Conservation (phyloP, 2,329 filamentous ascomycete genomes). For the Helminthosporium solani region DNA sequence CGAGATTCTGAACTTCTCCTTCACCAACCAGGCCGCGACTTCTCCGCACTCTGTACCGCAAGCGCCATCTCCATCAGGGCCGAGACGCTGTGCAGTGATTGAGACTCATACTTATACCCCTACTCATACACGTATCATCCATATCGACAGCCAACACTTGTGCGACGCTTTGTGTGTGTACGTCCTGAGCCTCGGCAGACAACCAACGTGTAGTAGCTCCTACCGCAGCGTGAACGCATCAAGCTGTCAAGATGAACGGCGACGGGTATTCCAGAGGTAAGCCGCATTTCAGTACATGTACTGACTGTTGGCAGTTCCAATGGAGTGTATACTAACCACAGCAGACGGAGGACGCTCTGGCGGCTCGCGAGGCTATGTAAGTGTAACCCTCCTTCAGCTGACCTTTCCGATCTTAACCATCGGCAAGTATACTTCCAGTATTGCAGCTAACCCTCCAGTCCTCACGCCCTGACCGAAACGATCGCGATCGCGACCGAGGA, state of each 20-base stretch:
- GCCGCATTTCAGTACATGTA: constrained; percentile 38
- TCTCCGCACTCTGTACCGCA: constrained; percentile 5
- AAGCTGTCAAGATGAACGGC: constrained; percentile 69
- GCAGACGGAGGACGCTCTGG: constrained; percentile 41
- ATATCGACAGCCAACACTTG: no score
- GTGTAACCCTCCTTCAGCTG: constrained; percentile 18
- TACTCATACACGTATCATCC: background rate
- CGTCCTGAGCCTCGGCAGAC: no score
- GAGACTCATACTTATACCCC: no score
- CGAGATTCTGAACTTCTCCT: constrained; percentile 15
- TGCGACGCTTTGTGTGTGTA: background rate
- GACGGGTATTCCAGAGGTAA: constrained; percentile 79
- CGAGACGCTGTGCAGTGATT: background rate
- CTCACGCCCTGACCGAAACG: constrained; percentile 31
- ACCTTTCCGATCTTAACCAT: background rate
- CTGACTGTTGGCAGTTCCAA: constrained; percentile 39
- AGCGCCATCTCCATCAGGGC: constrained; percentile 15
- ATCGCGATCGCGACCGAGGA: constrained; percentile 42
- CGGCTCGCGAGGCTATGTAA: constrained; percentile 44
- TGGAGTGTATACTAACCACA: constrained; percentile 29
- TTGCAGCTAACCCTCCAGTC: constrained; percentile 31
- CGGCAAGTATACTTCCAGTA: background rate
- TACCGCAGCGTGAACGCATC: background rate
- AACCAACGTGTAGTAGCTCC: no score
- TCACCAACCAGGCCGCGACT: constrained; percentile 12